Conservation (phyloP, 1,284 basidiomycete species). For the Schizophyllum amplum region DNA sequence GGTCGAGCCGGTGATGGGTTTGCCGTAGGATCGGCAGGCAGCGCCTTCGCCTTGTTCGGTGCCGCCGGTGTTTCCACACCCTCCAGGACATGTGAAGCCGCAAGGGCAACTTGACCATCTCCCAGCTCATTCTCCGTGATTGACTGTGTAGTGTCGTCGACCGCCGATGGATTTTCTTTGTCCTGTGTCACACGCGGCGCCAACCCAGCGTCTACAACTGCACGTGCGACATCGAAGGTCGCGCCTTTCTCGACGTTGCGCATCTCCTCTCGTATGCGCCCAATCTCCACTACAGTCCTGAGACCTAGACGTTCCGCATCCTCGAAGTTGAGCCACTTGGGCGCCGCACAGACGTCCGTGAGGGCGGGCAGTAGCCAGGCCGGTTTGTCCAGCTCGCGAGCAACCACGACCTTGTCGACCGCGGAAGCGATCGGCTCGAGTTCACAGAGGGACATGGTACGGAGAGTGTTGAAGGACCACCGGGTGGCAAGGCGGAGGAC, state of each 20-base stretch:
- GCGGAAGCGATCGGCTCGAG: slow-evolving; percentile 20
- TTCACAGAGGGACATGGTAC: slow-evolving; percentile 25
- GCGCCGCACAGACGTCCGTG: slow-evolving; percentile 21
- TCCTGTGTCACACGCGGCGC: background rate
- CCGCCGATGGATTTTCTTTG: no score
- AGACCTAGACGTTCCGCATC: background rate
- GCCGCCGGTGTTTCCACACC: no score
- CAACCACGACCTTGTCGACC: slow-evolving; percentile 27
- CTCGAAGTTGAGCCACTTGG: slow-evolving; percentile 1
- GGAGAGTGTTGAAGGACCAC: slow-evolving; percentile 26
- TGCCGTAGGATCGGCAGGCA: no score
- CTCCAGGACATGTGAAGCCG: no score
- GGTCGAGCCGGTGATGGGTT: no score
- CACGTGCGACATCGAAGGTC: background rate
- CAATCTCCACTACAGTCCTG: background rate
- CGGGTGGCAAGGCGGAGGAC: slow-evolving; percentile 26
- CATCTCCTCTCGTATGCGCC: background rate
- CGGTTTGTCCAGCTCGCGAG: slow-evolving; percentile 20
- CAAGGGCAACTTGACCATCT: no score
- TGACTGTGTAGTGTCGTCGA: no score
- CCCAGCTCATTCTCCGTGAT: no score
- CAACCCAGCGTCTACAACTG: background rate
- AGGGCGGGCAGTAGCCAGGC: slow-evolving; percentile 29
- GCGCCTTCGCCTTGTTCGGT: no score
- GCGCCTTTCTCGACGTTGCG: background rate